Evolutionary conservation across 2,329 filamentous ascomycete genomes (phyloP), one percentile per base, ranked within the genome.

Genomic region (Clonostachys rosea): DNA sequence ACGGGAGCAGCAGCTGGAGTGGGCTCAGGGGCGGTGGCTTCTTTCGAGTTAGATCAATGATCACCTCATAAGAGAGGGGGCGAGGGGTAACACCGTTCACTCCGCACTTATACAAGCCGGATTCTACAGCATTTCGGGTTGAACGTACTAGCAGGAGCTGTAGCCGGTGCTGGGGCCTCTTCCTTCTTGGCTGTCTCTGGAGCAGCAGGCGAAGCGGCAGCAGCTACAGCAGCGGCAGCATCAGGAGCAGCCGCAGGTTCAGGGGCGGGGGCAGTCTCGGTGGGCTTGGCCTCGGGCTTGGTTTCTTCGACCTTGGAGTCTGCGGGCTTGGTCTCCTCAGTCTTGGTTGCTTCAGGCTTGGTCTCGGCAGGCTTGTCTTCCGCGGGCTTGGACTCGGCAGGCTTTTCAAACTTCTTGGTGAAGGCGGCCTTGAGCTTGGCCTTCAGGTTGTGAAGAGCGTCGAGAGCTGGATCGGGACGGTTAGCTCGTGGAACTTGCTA

Each of bases 371-470:
- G 52, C 45, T 58, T 54, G 43, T 51, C 46, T 42, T 53, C 54
- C 36, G 48, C 44, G n/a, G 45, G 20, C 17, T 17, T 44, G n/a
- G 49, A 16, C 12, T 51, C 51, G 14, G 54, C 53, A 20, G 58
- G 51, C 56, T 65, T 65, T 55, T 70, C 62, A 42, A 65, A 57
- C 40, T 50, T 46, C 63, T 73, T 76, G 64, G 73, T 75, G 67
- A 78, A 75, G 62, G 68, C 64, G 52, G 66, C 64, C 70, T 74
- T 76, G 59, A 81, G 59, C 73, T 78, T 80, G 59, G 64, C 67
- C 73, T 76, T 78, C 54, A 81, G 55, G 65, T 79, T 79, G 59
- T 75, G 73, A 50, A 81, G 64, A 34, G 76, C 73, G 52, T 71
- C 65, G 44, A 69, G 62, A 47, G 76, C 76, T 80, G 52, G 34